Conservation (phyloP, 2,329 filamentous ascomycete genomes). For the Pyricularia sp. region DNA sequence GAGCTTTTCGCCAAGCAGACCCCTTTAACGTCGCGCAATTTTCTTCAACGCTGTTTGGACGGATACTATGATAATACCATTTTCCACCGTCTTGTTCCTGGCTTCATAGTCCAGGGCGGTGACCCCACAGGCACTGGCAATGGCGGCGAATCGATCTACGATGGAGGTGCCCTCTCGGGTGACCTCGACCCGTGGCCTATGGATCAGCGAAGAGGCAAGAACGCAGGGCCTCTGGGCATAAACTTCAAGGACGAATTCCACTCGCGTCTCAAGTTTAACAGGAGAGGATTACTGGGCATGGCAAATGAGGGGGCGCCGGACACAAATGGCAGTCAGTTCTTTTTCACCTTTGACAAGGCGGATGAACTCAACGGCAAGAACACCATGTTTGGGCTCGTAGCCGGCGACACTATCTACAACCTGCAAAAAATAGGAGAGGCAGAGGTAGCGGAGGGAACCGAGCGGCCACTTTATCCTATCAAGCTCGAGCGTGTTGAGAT, state of each 20-base stretch:
- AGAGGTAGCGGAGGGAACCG: conserved; percentile 65
- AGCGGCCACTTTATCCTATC: conserved; percentile 75
- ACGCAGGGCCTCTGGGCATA: conserved; percentile 44
- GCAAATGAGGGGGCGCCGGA: conserved; percentile 69
- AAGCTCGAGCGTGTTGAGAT: conserved; percentile 65
- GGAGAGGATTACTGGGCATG: conserved; percentile 87
- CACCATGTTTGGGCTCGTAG: conserved; percentile 84
- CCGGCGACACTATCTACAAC: conserved; percentile 93
- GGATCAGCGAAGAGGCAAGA: conserved; percentile 49
- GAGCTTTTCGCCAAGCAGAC: conserved; percentile 94
- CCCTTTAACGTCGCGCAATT: conserved; percentile 84
- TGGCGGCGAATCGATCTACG: conserved; percentile 84
- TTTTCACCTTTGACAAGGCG: conserved; percentile 77
- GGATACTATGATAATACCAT: conserved; percentile 90
- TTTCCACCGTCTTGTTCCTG: conserved; percentile 85
- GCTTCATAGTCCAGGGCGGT: conserved; percentile 88
- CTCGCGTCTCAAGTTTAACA: conserved; percentile 81
- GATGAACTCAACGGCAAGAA: conserved; percentile 82
- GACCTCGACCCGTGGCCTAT: conserved; percentile 62
- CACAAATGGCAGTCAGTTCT: conserved; percentile 93
- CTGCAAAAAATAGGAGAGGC: conserved; percentile 84
- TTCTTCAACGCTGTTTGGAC: conserved; percentile 86
- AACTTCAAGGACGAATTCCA: conserved; percentile 79
- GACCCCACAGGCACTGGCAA: conserved; percentile 88
- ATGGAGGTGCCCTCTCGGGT: conserved; percentile 62